These are phyloP conservation scores for Pyrenophora graminea DNA, from an alignment of 2,329 filamentous ascomycete species.

Conservation along the genomic window DNA sequence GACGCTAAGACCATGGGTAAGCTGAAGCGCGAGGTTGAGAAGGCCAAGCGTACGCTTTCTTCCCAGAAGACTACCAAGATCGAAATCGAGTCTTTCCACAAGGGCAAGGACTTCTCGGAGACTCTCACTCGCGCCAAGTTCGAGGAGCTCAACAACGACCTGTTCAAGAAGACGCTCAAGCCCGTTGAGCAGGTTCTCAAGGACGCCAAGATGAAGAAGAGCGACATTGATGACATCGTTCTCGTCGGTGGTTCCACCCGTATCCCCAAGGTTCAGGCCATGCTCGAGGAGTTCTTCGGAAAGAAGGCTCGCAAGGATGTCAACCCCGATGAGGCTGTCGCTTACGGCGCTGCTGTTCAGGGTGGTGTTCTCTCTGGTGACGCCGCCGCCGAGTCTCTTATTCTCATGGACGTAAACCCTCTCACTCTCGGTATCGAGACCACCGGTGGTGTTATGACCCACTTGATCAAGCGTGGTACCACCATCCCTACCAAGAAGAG, in stretches of 20 bases:
- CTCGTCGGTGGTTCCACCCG: slow-evolving; percentile 97
- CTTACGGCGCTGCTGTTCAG: slow-evolving; percentile 96
- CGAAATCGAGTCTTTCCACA: slow-evolving; percentile 96
- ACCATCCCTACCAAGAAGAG: slow-evolving; percentile 95
- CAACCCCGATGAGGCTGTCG: slow-evolving; percentile 98
- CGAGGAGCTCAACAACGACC: slow-evolving; percentile 97
- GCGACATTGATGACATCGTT: slow-evolving; percentile 92
- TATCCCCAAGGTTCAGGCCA: slow-evolving; percentile 95
- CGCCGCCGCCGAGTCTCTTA: slow-evolving; percentile 75
- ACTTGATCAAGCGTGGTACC: slow-evolving; percentile 92
- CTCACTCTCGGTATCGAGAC: slow-evolving; percentile 97
- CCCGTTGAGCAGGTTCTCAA: slow-evolving; percentile 98
- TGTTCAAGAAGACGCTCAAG: slow-evolving; percentile 99
- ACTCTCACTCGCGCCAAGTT: slow-evolving; percentile 98
- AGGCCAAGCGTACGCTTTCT: slow-evolving; percentile 96
- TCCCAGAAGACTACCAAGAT: slow-evolving; percentile 92
- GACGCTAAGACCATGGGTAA: slow-evolving; percentile 98
- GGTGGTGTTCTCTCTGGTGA: slow-evolving; percentile 93
- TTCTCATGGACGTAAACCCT: slow-evolving; percentile 97
- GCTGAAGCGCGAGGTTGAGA: slow-evolving; percentile 98
- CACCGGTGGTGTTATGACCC: slow-evolving; percentile 96
- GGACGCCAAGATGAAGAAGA: slow-evolving; percentile 97
- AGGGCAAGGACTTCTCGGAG: slow-evolving; percentile 97
- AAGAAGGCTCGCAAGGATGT: slow-evolving; percentile 99
- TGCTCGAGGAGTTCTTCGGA: slow-evolving; percentile 96